Conservation (phyloP, 306 rosid species). For the Alnus rubra region DNA sequence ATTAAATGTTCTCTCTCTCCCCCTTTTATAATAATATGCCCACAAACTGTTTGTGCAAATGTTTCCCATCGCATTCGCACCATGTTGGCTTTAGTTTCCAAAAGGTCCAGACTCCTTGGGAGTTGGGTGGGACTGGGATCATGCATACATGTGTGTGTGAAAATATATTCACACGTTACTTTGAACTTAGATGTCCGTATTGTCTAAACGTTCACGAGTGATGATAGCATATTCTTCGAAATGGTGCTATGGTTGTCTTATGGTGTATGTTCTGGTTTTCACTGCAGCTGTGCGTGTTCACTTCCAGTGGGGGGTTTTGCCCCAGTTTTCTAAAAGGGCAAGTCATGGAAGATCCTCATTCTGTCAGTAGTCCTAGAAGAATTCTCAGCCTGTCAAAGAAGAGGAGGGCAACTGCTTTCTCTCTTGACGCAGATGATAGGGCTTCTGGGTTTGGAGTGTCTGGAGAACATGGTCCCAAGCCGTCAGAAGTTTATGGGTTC, state of each 20-base stretch:
- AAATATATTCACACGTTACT: background rate
- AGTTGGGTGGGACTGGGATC: too few species aligned
- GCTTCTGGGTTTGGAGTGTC: conserved; percentile 57
- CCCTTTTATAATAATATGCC: background rate
- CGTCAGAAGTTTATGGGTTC: conserved; percentile 90
- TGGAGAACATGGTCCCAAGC: conserved; percentile 80
- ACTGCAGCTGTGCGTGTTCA: background rate
- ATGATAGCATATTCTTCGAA: background rate
- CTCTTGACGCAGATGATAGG: conserved; percentile 49
- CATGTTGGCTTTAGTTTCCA: background rate
- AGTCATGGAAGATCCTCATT: conserved; percentile 69
- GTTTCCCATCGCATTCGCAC: background rate
- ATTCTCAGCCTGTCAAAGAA: conserved; percentile 63
- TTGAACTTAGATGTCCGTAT: background rate
- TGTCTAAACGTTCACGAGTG: background rate
- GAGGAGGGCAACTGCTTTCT: conserved; percentile 50
- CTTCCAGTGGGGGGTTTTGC: background rate
- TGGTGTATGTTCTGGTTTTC: background rate
- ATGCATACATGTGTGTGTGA: background rate
- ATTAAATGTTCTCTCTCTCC: background rate
- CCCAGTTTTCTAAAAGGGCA: conserved; percentile 13
- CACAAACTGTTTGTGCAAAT: background rate
- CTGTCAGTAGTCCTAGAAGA: conserved; percentile 86
- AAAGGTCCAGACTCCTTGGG: background rate
- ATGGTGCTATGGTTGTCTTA: background rate